phyloP scores from a whole-genome alignment of 140 eudicot genomes.

The Flaveria floridana region DNA sequence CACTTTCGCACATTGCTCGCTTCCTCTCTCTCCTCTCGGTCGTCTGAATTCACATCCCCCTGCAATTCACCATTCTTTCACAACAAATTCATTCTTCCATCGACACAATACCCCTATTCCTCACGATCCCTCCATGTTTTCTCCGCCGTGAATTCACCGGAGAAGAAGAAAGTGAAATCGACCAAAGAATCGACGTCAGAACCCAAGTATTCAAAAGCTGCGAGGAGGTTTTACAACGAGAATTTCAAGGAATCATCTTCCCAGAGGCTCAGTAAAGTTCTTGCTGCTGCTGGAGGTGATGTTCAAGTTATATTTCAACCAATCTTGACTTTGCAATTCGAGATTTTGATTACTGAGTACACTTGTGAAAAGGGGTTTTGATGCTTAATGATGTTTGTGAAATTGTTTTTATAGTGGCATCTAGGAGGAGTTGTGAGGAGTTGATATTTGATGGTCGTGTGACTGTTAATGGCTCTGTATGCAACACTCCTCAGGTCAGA shows the following conservation, averaged over 20 bases:
- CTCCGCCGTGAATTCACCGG: constrained; percentile 26
- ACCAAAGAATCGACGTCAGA: constrained; percentile 34
- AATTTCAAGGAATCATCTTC: constrained; percentile 57
- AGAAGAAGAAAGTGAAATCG: constrained; percentile 39
- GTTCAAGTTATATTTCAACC: neutral
- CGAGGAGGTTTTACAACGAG: constrained; percentile 80
- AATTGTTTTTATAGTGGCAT: constrained; percentile 62
- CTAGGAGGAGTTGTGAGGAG: constrained; percentile 92
- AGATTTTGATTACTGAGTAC: neutral
- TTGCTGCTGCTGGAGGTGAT: constrained; percentile 95
- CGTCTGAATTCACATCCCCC: constrained; percentile 46
- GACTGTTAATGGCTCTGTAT: constrained; percentile 85
- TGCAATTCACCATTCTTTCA: constrained; percentile 40
- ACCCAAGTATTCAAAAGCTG: constrained; percentile 81
- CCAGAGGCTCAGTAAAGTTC: constrained; percentile 83
- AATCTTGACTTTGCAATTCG: neutral
- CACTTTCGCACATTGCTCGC: constrained; percentile 38
- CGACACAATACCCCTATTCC: constrained; percentile 51
- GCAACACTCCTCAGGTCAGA: constrained; percentile 92
- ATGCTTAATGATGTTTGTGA: constrained; percentile 1
- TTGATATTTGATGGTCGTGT: constrained; percentile 81
- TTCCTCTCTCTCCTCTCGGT: constrained; percentile 39
- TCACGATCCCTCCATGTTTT: constrained; percentile 46
- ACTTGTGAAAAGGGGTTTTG: neutral
- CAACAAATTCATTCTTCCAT: constrained; percentile 46